Evolutionary conservation across 202 grass and related monocot genomes (phyloP), one percentile per base, ranked within the genome.

Genomic region (Schoenoplectus triqueter): DNA sequence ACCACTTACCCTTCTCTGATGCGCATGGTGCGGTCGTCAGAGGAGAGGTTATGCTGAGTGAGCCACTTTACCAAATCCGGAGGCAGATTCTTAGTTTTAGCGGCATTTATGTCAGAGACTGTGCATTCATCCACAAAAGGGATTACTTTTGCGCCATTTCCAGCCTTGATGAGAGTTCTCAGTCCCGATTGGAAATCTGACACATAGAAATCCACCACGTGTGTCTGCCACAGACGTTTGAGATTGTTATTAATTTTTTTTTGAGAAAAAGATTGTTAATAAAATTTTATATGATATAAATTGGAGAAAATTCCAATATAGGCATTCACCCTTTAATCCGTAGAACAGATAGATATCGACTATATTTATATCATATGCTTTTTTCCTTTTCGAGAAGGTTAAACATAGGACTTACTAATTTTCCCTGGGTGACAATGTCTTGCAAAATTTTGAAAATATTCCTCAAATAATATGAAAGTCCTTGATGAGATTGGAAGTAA

Each of bases 121-220:
- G 88, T 78, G 73, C 84, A 87, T 51, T 97, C 91, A 13, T 97
- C 89, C 0, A 97, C 91, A 90, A 87, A 89, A 73, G 91, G 85
- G 8, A 84, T 86, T 69, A 93, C 82, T 21, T 45, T 21, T n/a
- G 91, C 79, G 68, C 94, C 86, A 67, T 59, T 90, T 31, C 91
- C 91, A 81, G 86, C 78, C 83, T 82, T 97, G 31, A 93, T 91
- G 64, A 93, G 71, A 69, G 89, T 89, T 74, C 94, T 85, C 7
- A 90, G 63, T 1, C 91, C 94, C 5, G 94, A 90, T 83, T 92
- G 91, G 64, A 97, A 93, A 89, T 93, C 94, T 77, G 91, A 97
- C 70, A 97, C 92, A 69, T 93, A 97, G 87, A 97, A 97, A 85
- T 93, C 94, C 17, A 91, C 91, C 6, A 73, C 88, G 83, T 91